These are phyloP conservation scores for Amylostereum chailletii DNA, from an alignment of 1,284 basidiomycete species.

Conservation along the genomic window DNA sequence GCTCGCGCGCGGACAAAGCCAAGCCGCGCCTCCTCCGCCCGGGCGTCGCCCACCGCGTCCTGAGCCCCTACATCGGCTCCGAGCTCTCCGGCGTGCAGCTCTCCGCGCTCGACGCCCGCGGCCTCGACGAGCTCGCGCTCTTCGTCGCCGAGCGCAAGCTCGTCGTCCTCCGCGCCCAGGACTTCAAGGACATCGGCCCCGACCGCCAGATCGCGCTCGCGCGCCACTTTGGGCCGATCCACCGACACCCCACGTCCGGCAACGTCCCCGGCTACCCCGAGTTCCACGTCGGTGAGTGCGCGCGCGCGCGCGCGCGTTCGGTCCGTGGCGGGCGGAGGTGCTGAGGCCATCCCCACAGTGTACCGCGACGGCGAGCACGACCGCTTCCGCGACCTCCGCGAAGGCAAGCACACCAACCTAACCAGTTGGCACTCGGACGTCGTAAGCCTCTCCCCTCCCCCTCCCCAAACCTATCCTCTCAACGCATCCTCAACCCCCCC, in stretches of 20 bases:
- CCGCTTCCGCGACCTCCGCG: constrained; percentile 23
- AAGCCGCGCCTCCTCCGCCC: constrained; percentile 40
- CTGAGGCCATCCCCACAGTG: constrained; percentile 16
- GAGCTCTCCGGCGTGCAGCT: constrained; percentile 53
- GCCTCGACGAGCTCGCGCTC: constrained; percentile 55
- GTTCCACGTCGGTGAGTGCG: constrained; percentile 35
- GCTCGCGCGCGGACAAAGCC: constrained; percentile 36
- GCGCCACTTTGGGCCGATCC: constrained; percentile 48
- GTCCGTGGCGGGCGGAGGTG: too few species aligned
- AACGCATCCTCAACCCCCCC: too few species aligned
- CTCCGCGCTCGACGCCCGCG: constrained; percentile 41
- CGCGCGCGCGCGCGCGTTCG: too few species aligned
- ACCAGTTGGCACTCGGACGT: constrained; percentile 38
- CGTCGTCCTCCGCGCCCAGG: constrained; percentile 46
- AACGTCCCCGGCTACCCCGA: constrained; percentile 41
- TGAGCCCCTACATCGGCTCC: constrained; percentile 52
- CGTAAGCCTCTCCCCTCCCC: constrained; percentile 18
- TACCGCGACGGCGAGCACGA: constrained; percentile 31
- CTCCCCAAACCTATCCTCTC: too few species aligned
- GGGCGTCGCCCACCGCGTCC: constrained; percentile 28
- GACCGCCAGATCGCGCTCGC: constrained; percentile 43
- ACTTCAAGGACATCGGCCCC: constrained; percentile 45
- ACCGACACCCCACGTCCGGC: constrained; percentile 46
- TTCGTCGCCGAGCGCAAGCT: constrained; percentile 52
- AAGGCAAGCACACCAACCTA: constrained; percentile 20